phyloP scores from a whole-genome alignment of 176 grass and related monocot species.

The Zoysia pacifica region DNA sequence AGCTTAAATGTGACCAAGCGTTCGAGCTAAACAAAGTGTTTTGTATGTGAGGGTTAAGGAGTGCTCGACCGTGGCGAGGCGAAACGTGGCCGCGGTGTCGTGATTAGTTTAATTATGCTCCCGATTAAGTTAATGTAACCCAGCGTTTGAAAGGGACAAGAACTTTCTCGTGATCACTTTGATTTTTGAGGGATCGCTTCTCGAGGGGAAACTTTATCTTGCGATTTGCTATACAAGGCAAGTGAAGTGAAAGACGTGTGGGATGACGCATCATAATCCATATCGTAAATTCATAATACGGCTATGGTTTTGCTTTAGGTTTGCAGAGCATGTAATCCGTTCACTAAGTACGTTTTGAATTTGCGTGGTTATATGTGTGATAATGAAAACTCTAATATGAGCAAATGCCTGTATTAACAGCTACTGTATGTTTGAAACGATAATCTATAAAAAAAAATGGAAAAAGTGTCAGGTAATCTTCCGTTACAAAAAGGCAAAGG shows the following conservation, averaged over 20 bases:
- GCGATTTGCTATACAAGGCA: conserved; percentile 46
- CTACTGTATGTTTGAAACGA: not conserved
- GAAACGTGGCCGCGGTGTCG: conserved; percentile 67
- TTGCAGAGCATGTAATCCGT: not conserved
- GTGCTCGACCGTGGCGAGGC: conserved; percentile 36
- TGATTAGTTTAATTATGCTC: conserved; percentile 39
- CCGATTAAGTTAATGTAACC: conserved; percentile 26
- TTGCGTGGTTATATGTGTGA: not conserved
- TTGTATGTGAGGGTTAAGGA: conserved; percentile 24
- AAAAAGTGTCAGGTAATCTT: not conserved
- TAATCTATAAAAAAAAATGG: not conserved
- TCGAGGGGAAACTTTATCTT: conserved; percentile 34
- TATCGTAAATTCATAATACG: not conserved
- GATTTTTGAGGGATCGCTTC: conserved; percentile 36
- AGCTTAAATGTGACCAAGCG: conserved; percentile 38
- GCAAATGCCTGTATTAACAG: not conserved
- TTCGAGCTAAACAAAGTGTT: conserved; percentile 22
- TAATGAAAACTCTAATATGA: not conserved
- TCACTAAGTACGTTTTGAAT: not conserved
- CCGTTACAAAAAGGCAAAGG: not conserved
- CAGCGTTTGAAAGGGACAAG: conserved; percentile 25
- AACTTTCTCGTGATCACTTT: conserved; percentile 39
- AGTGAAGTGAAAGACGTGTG: conserved; percentile 48
- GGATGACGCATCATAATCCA: conserved; percentile 47
- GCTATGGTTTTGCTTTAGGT: not conserved